Evolutionary conservation across 495 filamentous ascomycete genomes (phyloP).

Genomic region (Pyronema domesticum): DNA sequence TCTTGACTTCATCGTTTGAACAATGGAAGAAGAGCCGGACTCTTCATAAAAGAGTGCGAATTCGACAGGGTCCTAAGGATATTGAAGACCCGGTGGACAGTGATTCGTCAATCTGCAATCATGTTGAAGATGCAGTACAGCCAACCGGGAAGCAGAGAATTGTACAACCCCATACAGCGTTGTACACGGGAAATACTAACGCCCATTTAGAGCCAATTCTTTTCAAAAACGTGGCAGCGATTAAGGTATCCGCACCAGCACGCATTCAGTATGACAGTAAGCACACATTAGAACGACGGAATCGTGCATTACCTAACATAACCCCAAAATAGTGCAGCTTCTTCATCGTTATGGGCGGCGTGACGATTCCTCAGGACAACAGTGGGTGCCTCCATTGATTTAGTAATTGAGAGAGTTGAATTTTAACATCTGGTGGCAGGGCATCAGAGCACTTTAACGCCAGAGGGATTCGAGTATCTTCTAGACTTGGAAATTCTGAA

Average conservation of each 20-base stretch:
- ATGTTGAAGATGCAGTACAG: not conserved
- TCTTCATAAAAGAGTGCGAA: not conserved
- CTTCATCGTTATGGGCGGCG: slow-evolving; percentile 2
- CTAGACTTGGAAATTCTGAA: not conserved
- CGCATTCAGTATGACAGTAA: not conserved
- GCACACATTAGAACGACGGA: not conserved
- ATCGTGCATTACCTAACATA: too few relatives aligned
- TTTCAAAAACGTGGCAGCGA: too few relatives aligned
- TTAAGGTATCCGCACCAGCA: not conserved
- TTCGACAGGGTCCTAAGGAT: not conserved
- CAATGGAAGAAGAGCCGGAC: not conserved
- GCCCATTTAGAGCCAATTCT: too few relatives aligned
- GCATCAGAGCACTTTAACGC: not conserved
- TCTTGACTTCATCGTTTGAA: not conserved
- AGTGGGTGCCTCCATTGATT: not conserved
- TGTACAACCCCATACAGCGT: not conserved
- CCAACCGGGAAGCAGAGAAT: not conserved
- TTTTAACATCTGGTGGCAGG: not conserved
- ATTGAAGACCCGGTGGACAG: not conserved
- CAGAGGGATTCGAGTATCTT: slow-evolving; percentile 2
- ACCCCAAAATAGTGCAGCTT: not conserved
- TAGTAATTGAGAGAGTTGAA: not conserved
- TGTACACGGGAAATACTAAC: too few relatives aligned
- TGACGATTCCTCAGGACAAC: not conserved
- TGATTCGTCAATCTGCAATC: not conserved